A percentile compares a stretch with the other conserved stretches of the same genome.
Conservation (phyloP, 108 stramenopile species). For the Stephanodiscus minutulus region DNA sequence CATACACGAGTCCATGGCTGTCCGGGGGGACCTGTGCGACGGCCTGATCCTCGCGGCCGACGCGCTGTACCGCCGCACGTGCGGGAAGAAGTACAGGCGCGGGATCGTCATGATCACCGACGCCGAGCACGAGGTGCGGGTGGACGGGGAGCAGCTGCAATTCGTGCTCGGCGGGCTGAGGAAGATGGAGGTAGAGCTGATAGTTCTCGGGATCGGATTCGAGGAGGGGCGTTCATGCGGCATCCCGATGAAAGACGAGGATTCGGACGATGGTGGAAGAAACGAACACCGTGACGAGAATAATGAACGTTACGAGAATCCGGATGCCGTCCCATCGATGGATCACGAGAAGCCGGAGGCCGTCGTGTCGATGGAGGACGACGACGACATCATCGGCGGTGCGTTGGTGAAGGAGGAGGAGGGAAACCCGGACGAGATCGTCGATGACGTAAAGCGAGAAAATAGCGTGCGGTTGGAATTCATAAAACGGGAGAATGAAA, state of each 20-base stretch:
- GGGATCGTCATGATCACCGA: constrained; percentile 80
- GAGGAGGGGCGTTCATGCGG: constrained; percentile 17
- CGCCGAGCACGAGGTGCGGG: constrained; percentile 68
- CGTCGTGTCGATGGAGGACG: constrained; percentile 15
- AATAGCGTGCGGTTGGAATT: constrained; percentile 6
- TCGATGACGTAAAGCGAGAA: constrained; percentile 3
- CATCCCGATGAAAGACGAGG: constrained; percentile 16
- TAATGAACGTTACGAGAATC: background rate
- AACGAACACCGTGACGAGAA: constrained; percentile 10
- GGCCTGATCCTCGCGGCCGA: constrained; percentile 81
- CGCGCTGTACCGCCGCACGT: constrained; percentile 60
- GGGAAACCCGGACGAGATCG: constrained; percentile 17
- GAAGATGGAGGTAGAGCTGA: constrained; percentile 61
- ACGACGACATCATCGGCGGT: constrained; percentile 19
- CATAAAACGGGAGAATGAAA: constrained; percentile 72
- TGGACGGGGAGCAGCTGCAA: constrained; percentile 56
- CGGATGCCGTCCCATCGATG: constrained; percentile 25
- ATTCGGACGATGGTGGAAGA: constrained; percentile 19
- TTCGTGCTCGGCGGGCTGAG: constrained; percentile 61
- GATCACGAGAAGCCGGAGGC: constrained; percentile 3
- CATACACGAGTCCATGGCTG: constrained; percentile 10
- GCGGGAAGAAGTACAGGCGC: constrained; percentile 58
- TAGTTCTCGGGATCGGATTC: constrained; percentile 73
- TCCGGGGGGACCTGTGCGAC: constrained; percentile 67
- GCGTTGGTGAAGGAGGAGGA: constrained; percentile 14